phyloP scores from a whole-genome alignment of 1,139 yeast species.

The Kodamaea derodonti region DNA sequence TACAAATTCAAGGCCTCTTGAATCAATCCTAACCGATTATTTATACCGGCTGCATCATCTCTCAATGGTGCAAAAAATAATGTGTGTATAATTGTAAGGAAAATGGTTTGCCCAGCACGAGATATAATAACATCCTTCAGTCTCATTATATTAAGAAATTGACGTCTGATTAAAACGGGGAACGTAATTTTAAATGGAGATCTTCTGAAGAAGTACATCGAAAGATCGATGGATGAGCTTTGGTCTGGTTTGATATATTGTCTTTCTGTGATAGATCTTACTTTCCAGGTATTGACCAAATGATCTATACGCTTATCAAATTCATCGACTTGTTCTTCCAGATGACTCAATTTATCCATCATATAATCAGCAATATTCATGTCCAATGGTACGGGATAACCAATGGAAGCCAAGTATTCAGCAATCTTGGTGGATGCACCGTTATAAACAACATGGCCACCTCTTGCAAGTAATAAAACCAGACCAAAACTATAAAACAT shows the following conservation, averaged over 20 bases:
- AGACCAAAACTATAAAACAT: slow-evolving; percentile 20
- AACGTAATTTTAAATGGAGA: slow-evolving; percentile 19
- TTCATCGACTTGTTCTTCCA: neutral
- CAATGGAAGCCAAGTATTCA: slow-evolving; percentile 12
- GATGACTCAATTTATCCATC: slow-evolving; percentile 16
- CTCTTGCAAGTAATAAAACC: slow-evolving; percentile 20
- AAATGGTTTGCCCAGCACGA: slow-evolving; percentile 17
- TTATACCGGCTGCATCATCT: slow-evolving; percentile 16
- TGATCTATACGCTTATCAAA: neutral
- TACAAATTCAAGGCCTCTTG: slow-evolving; percentile 21
- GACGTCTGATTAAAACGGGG: slow-evolving; percentile 14
- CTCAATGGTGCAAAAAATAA: slow-evolving; percentile 21
- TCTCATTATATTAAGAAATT: slow-evolving; percentile 16
- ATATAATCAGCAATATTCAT: slow-evolving; percentile 18
- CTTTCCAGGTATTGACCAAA: slow-evolving; percentile 14
- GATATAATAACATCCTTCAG: slow-evolving; percentile 18
- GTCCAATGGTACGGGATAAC: slow-evolving; percentile 12
- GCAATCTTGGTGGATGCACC: slow-evolving; percentile 13
- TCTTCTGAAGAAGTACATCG: slow-evolving; percentile 15
- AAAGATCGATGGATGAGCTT: slow-evolving; percentile 1
- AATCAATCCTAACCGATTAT: slow-evolving; percentile 21
- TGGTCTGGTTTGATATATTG: neutral
- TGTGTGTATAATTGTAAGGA: slow-evolving; percentile 18
- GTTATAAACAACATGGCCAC: slow-evolving; percentile 20
- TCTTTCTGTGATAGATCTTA: neutral